Evolutionary conservation across 1,139 yeast genomes (phyloP), one percentile per base, ranked within the genome.

Genomic region (Meyerozyma smithsonii): DNA sequence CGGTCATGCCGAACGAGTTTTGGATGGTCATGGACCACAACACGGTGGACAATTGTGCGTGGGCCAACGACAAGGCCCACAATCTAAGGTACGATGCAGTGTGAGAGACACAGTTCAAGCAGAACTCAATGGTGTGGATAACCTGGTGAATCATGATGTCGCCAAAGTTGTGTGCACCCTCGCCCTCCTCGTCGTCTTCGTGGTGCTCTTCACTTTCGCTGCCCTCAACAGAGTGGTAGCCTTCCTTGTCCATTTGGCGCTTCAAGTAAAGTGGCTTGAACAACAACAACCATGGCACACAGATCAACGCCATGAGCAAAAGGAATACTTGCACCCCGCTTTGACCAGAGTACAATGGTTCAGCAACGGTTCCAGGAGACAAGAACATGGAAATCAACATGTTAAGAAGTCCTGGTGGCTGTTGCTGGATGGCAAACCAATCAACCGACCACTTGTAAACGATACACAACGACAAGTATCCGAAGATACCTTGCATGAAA

Each of bases 401-500:
- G 59, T 84, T 84, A 59, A 85, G 71, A 53, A 85, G 70, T 32
- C 89, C 86, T 33, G 95, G 95, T 6, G 94, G 90, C 42, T 84
- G 87, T 54, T 74, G 66, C 3, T 66, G 74, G 41, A 79, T 72
- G n/a, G 72, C 79, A 44, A 74, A 69, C 95, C 95, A 85, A 59
- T 84, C 81, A 43, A 80, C 76, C 17, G 80, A 67, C 95, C 95
- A 85, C 59, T 85, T 85, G 69, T 80, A 84, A 37, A 85, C 75
- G 46, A 85, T 84, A 48, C 84, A 74, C 43, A 83, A 61, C 0
- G 89, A 74, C 44, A 85, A 67, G 55, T 85, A 84, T 18, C 95
- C 95, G 56, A 85, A 84, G 40, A 85, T 84, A 39, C 87, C 82
- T 59, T 83, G 90, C 92, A 85, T 83, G 61, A 85, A 85, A 42